These are phyloP conservation scores for Naganishia sp. DNA, from an alignment of 1,284 basidiomycete species.

Conservation along the genomic window DNA sequence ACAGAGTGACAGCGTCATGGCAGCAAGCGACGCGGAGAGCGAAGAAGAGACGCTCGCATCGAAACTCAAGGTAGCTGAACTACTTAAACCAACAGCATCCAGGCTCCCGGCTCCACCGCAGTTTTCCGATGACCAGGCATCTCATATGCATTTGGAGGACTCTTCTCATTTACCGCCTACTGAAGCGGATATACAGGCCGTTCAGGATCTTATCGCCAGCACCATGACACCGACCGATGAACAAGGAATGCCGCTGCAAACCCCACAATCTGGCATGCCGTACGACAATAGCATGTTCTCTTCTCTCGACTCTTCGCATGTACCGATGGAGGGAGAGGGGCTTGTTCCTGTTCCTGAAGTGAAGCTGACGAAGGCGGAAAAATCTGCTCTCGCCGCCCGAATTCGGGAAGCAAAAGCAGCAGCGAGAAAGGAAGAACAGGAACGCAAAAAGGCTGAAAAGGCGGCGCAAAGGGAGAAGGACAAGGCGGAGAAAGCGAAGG, in stretches of 20 bases:
- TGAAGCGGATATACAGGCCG: slow-evolving; percentile 22
- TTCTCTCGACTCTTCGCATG: slow-evolving; percentile 7
- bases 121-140: slow-evolving; percentile 8
- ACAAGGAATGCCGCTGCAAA: slow-evolving; percentile 9
- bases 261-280: slow-evolving; percentile 2
- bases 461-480: slow-evolving; percentile 27
- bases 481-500: slow-evolving; percentile 28
- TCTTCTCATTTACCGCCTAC: slow-evolving; percentile 4
- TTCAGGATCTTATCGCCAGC: slow-evolving; percentile 22
- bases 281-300: slow-evolving; percentile 19
- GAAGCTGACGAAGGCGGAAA: slow-evolving; percentile 29
- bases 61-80: slow-evolving; percentile 13
- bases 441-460: slow-evolving; percentile 28
- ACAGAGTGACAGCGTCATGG: slow-evolving; percentile 18
- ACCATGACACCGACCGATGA: slow-evolving; percentile 18
- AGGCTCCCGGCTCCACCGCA: background rate
- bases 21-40: slow-evolving; percentile 25
- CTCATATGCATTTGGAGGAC: slow-evolving; percentile 4
- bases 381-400: slow-evolving; percentile 28
- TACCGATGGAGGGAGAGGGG: slow-evolving; percentile 1
- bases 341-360: background rate
- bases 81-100: slow-evolving; percentile 1
- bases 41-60: slow-evolving; percentile 25
- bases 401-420: slow-evolving; percentile 29
- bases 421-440: slow-evolving; percentile 28